Evolutionary conservation across 2,329 filamentous ascomycete species (phyloP).

Genomic region (Rasamsonia emersonii): DNA sequence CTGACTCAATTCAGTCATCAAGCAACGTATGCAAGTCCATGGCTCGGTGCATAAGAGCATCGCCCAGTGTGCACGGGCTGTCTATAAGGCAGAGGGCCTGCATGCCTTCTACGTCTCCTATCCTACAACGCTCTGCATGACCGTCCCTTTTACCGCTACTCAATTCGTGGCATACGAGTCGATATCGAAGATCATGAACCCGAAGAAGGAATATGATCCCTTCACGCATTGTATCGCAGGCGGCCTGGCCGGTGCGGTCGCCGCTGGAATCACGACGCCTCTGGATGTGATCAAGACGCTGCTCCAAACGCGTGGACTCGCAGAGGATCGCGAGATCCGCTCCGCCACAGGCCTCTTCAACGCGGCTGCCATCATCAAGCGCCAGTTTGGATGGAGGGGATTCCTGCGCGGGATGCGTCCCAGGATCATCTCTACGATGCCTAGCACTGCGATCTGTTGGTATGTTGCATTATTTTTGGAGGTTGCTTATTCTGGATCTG

Average conservation of each 20-base stretch:
- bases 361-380: slow-evolving; percentile 72
- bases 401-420: slow-evolving; percentile 93
- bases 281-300: slow-evolving; percentile 98
- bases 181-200: slow-evolving; percentile 88
- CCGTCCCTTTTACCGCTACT: slow-evolving; percentile 90
- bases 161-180: slow-evolving; percentile 98
- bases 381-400: slow-evolving; percentile 71
- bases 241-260: slow-evolving; percentile 84
- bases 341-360: slow-evolving; percentile 75
- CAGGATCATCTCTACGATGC: slow-evolving; percentile 91
- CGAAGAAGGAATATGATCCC: slow-evolving; percentile 69
- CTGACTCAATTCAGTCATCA: slow-evolving; percentile 64
- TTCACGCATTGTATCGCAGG: slow-evolving; percentile 89
- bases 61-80: slow-evolving; percentile 73
- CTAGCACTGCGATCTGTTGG: slow-evolving; percentile 99
- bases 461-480: slow-evolving; percentile 34
- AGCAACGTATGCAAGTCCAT: slow-evolving; percentile 98
- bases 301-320: slow-evolving; percentile 83
- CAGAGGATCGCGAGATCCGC: slow-evolving; percentile 69
- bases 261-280: slow-evolving; percentile 87
- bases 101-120: slow-evolving; percentile 97
- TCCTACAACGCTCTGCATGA: slow-evolving; percentile 96
- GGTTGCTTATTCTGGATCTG: background rate
- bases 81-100: slow-evolving; percentile 81
- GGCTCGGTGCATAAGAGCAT: slow-evolving; percentile 88